Conservation (phyloP, 768 basidiomycete species). For the Termitomyces heimii region DNA sequence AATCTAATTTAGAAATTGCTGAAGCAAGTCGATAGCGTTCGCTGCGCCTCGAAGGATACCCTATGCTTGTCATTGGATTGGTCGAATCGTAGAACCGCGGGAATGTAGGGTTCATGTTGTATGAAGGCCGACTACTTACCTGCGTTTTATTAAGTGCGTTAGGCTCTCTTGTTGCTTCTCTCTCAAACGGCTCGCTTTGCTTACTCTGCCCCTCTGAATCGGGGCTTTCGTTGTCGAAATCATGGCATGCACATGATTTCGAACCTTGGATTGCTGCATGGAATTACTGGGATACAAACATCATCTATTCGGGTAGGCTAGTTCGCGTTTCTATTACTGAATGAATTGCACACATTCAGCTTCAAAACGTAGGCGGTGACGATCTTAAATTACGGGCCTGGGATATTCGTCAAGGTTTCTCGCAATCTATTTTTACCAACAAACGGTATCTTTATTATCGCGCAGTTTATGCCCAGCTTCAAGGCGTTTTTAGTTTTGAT, state of each 20-base stretch:
- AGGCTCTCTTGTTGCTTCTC: conserved; percentile 68
- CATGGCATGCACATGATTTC: conserved; percentile 87
- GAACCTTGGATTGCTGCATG: conserved; percentile 95
- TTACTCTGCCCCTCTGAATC: conserved; percentile 47
- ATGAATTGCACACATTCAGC: background rate
- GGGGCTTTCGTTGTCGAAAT: conserved; percentile 38
- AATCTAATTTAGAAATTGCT: conserved; percentile 31
- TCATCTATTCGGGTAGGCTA: conserved; percentile 74
- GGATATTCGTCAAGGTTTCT: conserved; percentile 71
- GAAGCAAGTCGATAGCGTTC: conserved; percentile 32
- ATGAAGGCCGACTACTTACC: background rate
- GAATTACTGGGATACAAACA: conserved; percentile 77
- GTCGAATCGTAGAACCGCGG: conserved; percentile 43
- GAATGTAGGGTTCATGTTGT: conserved; percentile 29
- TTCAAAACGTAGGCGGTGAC: conserved; percentile 67
- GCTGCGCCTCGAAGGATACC: conserved; percentile 46
- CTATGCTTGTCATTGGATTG: conserved; percentile 93
- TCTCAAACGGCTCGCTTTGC: conserved; percentile 75
- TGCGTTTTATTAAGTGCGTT: conserved; percentile 29
- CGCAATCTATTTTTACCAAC: conserved; percentile 61
- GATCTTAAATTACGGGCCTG: conserved; percentile 87
- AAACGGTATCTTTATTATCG: conserved; percentile 43
- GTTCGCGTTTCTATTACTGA: background rate
- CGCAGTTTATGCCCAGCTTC: background rate
- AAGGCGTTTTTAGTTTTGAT: conserved; percentile 57